A percentile compares a stretch with the other conserved stretches of the same genome.
Conservation (phyloP, 139 green algal genomes). For the Micractinium sp. region DNA sequence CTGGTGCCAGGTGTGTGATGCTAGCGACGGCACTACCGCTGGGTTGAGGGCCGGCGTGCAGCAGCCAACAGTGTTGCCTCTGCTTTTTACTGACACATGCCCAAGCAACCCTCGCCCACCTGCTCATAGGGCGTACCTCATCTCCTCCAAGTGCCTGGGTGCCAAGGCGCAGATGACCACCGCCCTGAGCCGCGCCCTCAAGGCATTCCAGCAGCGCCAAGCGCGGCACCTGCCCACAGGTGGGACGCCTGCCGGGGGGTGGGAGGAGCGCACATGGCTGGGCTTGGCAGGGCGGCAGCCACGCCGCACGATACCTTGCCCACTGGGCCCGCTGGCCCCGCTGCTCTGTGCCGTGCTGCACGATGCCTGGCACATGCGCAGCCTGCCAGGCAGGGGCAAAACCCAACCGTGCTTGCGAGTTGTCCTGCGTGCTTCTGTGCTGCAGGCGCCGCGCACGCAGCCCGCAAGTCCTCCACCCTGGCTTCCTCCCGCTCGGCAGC, state of each 20-base stretch:
- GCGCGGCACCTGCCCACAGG: constrained; percentile 20
- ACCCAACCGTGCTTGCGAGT: too few species aligned
- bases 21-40: too few species aligned
- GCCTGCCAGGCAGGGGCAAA: too few species aligned
- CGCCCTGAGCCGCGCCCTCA: constrained; percentile 19
- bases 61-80: too few species aligned
- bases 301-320: too few species aligned
- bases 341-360: not conserved
- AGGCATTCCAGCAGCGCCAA: constrained; percentile 32
- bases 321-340: too few species aligned
- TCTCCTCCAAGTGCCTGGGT: constrained; percentile 34
- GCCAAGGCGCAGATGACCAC: constrained; percentile 3
- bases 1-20: too few species aligned
- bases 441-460: not conserved
- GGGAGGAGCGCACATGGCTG: too few species aligned
- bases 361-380: not conserved
- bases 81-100: too few species aligned
- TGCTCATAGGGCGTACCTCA: not conserved
- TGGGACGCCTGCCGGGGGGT: not conserved
- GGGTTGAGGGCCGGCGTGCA: too few species aligned
- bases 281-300: not conserved
- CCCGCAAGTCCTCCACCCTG: constrained; percentile 8
- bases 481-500: not conserved
- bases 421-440: too few species aligned
- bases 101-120: too few species aligned